Conservation (phyloP, 2,329 filamentous ascomycete genomes). For the Sporothrix luriei region DNA sequence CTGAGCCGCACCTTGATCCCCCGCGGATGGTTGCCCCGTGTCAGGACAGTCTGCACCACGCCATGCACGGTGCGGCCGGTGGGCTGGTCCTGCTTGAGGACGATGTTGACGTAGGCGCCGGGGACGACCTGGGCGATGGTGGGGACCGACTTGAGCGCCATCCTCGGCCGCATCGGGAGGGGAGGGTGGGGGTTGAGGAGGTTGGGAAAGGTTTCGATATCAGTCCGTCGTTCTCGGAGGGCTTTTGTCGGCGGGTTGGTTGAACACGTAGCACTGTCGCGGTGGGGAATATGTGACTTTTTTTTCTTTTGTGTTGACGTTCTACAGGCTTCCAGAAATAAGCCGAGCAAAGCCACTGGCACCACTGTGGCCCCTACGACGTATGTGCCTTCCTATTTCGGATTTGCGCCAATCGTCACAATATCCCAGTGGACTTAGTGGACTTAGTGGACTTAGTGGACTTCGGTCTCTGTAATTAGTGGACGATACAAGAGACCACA, state of each 20-base stretch:
- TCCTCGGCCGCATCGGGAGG: constrained; percentile 24
- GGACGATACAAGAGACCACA: neutral
- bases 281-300: neutral
- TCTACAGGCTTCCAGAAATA: neutral
- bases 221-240: neutral
- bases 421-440: neutral
- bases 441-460: neutral
- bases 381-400: constrained; percentile 7
- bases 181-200: no score
- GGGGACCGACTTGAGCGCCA: constrained; percentile 26
- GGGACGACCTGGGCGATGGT: constrained; percentile 52
- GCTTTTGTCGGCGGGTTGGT: neutral
- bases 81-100: constrained; percentile 74
- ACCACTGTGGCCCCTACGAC: neutral
- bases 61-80: constrained; percentile 72
- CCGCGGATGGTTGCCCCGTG: constrained; percentile 71
- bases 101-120: constrained; percentile 68
- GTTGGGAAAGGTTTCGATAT: no score
- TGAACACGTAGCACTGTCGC: constrained; percentile 7
- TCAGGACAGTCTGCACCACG: constrained; percentile 67
- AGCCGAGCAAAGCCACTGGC: constrained; percentile 16
- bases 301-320: neutral
- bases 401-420: neutral
- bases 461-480: no score
- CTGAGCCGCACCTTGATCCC: constrained; percentile 76